These are phyloP conservation scores for Echites panduratus DNA, from an alignment of 257 asterid genomes.

Conservation along the genomic window DNA sequence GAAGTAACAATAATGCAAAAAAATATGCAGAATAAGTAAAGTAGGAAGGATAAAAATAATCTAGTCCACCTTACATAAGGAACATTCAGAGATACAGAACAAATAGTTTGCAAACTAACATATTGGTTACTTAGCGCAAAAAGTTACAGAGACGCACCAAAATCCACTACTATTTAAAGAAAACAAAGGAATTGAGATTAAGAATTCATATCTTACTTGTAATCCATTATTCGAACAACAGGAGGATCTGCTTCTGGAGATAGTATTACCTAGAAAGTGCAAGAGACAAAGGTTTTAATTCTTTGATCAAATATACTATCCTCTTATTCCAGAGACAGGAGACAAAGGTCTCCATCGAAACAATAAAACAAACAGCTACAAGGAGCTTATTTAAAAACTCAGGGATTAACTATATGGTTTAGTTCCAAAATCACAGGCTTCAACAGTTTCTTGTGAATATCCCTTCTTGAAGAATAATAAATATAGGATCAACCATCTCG, in stretches of 20 bases:
- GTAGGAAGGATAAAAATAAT: background rate
- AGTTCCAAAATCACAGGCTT: background rate
- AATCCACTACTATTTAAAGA: background rate
- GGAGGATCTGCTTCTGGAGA: conserved; percentile 98
- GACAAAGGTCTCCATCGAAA: background rate
- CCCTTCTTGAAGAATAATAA: background rate
- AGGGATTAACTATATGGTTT: background rate
- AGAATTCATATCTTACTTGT: conserved; percentile 53
- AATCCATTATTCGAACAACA: conserved; percentile 88
- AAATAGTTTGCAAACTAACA: background rate
- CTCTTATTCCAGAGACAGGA: background rate
- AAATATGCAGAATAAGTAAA: background rate
- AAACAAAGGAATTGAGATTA: background rate
- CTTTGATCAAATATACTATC: background rate
- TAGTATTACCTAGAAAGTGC: conserved; percentile 63
- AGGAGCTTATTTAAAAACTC: background rate
- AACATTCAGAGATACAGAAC: background rate
- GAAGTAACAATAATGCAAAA: background rate
- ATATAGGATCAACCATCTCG: background rate
- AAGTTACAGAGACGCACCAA: background rate
- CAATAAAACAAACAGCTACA: background rate
- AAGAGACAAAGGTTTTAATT: conserved; percentile 7
- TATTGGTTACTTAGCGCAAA: background rate
- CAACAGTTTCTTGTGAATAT: background rate
- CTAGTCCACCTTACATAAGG: too few relatives aligned